Percentiles rank a stretch among this genome's conserved stretches.
Conservation (phyloP, 1,284 basidiomycete genomes). For the Exsudoporus floridanus region DNA sequence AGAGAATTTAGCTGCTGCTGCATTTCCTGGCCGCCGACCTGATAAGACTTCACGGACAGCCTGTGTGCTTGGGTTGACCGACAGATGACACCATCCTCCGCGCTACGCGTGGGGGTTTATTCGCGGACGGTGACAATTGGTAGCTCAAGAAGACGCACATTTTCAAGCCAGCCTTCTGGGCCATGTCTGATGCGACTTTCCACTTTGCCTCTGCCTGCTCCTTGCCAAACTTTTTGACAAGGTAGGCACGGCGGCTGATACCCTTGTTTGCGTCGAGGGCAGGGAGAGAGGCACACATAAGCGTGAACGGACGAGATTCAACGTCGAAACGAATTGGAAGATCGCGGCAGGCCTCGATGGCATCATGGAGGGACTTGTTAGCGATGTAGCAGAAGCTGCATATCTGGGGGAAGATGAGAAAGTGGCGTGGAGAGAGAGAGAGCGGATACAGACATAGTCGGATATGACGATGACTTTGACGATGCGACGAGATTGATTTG, state of each 20-base stretch:
- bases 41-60: conserved; percentile 68
- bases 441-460: conserved; percentile 58
- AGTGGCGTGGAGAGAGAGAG: conserved; percentile 1
- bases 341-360: conserved; percentile 59
- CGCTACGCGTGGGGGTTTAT: conserved; percentile 34
- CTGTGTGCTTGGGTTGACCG: conserved; percentile 73
- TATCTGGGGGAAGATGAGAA: conserved; percentile 41
- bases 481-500: conserved; percentile 38
- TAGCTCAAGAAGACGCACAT: conserved; percentile 52
- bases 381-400: conserved; percentile 77
- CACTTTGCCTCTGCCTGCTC: conserved; percentile 53
- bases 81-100: conserved; percentile 59
- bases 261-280: conserved; percentile 43
- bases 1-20: conserved; percentile 59
- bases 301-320: conserved; percentile 71
- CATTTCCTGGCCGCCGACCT: conserved; percentile 59
- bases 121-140: not conserved
- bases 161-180: conserved; percentile 59
- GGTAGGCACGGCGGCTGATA: conserved; percentile 38
- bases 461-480: conserved; percentile 70
- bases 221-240: conserved; percentile 56
- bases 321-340: conserved; percentile 68
- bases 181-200: conserved; percentile 50
- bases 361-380: conserved; percentile 67
- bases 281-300: conserved; percentile 52